phyloP scores from a whole-genome alignment of 371 early-diverging fungal genomes.

The Pancytospora philotis region DNA sequence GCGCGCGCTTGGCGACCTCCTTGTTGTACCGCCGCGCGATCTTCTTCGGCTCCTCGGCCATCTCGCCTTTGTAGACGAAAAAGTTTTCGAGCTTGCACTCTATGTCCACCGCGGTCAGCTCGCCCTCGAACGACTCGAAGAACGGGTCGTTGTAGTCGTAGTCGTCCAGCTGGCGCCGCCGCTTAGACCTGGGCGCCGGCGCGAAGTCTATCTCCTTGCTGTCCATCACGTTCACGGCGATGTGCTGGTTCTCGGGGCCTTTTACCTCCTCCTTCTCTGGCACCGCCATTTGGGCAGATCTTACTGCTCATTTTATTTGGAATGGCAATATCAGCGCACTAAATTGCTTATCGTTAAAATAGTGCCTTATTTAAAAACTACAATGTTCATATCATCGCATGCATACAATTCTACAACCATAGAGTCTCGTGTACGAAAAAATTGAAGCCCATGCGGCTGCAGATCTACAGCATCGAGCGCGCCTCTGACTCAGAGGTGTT shows the following conservation, averaged over 20 bases:
- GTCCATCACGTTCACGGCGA: conserved; percentile 26
- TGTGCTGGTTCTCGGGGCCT: background rate
- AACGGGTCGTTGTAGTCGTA: conserved; percentile 54
- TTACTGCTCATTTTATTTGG: no score
- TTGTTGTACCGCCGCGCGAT: conserved; percentile 27
- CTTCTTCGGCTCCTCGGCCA: conserved; percentile 37
- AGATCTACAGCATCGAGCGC: conserved; percentile 38
- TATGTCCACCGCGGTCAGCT: conserved; percentile 43
- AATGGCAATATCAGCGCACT: no score
- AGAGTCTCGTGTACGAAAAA: background rate
- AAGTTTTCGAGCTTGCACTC: conserved; percentile 51
- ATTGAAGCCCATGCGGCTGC: conserved; percentile 45
- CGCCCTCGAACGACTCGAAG: conserved; percentile 53
- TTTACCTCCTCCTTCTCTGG: no score
- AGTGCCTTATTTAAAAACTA: no score
- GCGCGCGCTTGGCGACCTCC: background rate
- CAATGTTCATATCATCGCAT: no score
- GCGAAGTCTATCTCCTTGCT: conserved; percentile 42
- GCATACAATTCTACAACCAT: no score
- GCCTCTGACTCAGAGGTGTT: conserved; percentile 17
- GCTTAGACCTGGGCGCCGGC: conserved; percentile 21
- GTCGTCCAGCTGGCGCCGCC: conserved; percentile 42
- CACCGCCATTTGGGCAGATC: no score
- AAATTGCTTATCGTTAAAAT: no score
- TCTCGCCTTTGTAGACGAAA: conserved; percentile 50